Conservation (phyloP, 192 early-diverging fungal species). For the Backusella australiensis region DNA sequence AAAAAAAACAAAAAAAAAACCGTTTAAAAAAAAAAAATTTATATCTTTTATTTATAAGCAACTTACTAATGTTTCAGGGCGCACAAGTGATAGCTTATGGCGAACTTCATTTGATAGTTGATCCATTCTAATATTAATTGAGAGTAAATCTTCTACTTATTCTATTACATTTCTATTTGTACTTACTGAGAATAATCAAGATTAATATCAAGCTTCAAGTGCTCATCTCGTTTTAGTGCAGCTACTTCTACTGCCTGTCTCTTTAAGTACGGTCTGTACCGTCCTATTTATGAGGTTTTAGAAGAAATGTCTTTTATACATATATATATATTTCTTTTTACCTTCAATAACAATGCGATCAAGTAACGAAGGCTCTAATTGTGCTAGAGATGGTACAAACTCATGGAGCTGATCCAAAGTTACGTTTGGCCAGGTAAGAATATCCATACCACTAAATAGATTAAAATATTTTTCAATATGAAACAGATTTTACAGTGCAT, state of each 20-base stretch:
- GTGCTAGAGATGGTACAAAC: constrained; percentile 53
- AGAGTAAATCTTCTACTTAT: neutral
- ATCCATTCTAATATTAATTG: constrained; percentile 36
- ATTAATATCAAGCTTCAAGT: constrained; percentile 55
- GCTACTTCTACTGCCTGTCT: constrained; percentile 61
- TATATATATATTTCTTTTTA: neutral
- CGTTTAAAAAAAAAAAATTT: too few species aligned
- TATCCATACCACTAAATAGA: constrained; percentile 45
- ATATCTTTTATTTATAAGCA: neutral
- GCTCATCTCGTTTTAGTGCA: constrained; percentile 65
- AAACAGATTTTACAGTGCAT: neutral
- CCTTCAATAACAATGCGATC: constrained; percentile 62
- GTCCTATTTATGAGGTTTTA: constrained; percentile 27
- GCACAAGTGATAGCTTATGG: constrained; percentile 47
- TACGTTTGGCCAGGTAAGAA: constrained; percentile 43
- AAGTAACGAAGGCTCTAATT: constrained; percentile 47
- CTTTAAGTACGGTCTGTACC: constrained; percentile 66
- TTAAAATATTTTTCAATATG: neutral
- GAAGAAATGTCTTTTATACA: neutral
- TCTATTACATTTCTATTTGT: neutral
- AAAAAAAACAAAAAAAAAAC: neutral
- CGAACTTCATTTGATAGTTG: constrained; percentile 58
- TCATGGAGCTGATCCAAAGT: constrained; percentile 47
- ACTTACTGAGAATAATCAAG: constrained; percentile 63
- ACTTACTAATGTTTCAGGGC: constrained; percentile 57